These are phyloP conservation scores for Auxenochlorella protothecoides DNA, from an alignment of 139 green algal species.

Conservation along the genomic window DNA sequence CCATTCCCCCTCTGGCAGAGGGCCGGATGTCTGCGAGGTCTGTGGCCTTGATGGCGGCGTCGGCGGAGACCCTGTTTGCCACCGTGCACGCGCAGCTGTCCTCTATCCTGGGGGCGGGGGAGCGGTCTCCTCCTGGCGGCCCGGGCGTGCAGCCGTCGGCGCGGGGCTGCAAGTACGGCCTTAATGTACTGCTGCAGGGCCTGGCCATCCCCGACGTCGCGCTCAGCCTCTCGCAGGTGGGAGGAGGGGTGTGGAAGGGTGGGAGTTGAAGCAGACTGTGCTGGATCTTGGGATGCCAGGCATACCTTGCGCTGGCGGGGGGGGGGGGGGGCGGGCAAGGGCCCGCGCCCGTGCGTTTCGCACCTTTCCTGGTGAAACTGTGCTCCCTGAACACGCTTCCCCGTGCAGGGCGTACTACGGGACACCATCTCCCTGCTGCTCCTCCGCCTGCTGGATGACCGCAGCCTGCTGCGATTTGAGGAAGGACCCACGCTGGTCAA, in stretches of 20 bases:
- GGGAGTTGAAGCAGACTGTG: not conserved
- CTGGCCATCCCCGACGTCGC: constrained; percentile 28
- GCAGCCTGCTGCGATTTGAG: constrained; percentile 29
- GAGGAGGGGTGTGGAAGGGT: not conserved
- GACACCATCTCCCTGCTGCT: constrained; percentile 46
- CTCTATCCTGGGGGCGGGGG: constrained; percentile 18
- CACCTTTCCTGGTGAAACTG: too few species aligned
- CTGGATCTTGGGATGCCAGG: not conserved
- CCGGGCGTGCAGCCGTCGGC: constrained; percentile 7
- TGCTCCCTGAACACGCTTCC: not conserved
- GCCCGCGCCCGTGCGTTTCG: too few species aligned
- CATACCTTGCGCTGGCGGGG: too few species aligned
- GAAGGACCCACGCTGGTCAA: constrained; percentile 52
- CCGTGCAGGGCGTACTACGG: constrained; percentile 27
- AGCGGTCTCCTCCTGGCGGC: not conserved
- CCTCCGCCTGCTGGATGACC: constrained; percentile 51
- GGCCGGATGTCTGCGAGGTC: too few species aligned
- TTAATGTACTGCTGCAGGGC: constrained; percentile 86
- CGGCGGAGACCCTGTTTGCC: constrained; percentile 15
- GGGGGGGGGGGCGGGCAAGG: too few species aligned
- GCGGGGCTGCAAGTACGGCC: constrained; percentile 76
- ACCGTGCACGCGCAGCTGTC: constrained; percentile 15
- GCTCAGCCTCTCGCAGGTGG: constrained; percentile 8
- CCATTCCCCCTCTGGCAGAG: too few species aligned
- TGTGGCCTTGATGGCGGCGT: constrained; percentile 12